A percentile compares a stretch with the other conserved stretches of the same genome.
Evolutionary conservation across 1,284 basidiomycete species (phyloP).

Genomic region (Xerocomus nothofagi): DNA sequence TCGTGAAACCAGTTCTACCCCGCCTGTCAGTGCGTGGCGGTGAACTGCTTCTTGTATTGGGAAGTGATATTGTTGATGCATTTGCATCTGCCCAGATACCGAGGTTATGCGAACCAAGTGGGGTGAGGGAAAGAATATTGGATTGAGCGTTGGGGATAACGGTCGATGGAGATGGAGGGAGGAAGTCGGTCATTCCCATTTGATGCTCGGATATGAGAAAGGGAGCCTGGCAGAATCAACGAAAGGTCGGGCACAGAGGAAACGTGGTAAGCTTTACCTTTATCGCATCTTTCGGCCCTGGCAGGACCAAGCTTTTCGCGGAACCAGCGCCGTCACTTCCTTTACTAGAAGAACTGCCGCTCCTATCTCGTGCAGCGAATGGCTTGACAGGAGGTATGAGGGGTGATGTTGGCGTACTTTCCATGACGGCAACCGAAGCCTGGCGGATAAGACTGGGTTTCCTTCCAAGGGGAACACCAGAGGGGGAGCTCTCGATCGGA

Average conservation of each 20-base stretch:
- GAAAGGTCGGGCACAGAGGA: constrained; percentile 3
- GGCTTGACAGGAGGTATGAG: constrained; percentile 46
- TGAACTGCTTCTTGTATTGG: constrained; percentile 42
- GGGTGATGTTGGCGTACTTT: constrained; percentile 32
- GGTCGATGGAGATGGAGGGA: constrained; percentile 76
- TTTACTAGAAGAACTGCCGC: constrained; percentile 47
- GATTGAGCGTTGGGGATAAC: constrained; percentile 47
- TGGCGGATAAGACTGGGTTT: constrained; percentile 47
- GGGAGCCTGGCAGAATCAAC: constrained; percentile 48
- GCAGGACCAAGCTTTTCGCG: constrained; percentile 42
- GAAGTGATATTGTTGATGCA: constrained; percentile 36
- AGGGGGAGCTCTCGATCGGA: constrained; percentile 15
- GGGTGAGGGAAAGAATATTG: constrained; percentile 43
- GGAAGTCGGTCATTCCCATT: constrained; percentile 64
- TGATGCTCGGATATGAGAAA: constrained; percentile 68
- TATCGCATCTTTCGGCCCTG: constrained; percentile 69
- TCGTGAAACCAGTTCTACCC: constrained; percentile 24
- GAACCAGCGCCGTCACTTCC: constrained; percentile 33
- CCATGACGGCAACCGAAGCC: constrained; percentile 49
- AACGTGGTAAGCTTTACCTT: constrained; percentile 47
- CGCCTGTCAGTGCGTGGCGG: constrained; percentile 38
- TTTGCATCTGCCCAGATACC: constrained; percentile 33
- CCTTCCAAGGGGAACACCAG: constrained; percentile 17
- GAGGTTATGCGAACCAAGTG: constrained; percentile 37
- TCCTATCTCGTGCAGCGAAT: constrained; percentile 46